Evolutionary conservation across 495 filamentous ascomycete species (phyloP), one percentile per base, ranked within the genome.

Genomic region (Penicillium subrubescens): DNA sequence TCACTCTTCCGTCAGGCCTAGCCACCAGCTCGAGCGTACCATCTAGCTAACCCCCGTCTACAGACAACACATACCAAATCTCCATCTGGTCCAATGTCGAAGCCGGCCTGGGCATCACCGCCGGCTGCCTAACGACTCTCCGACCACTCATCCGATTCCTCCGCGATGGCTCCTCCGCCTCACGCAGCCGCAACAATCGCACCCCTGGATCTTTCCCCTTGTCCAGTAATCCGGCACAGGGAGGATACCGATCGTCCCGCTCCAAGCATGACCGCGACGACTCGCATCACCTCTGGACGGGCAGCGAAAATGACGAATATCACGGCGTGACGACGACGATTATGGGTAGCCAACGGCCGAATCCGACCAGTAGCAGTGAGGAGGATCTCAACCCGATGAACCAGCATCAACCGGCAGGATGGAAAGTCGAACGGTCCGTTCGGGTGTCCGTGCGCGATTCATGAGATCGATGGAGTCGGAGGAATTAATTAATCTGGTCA

Each of bases 21-120:
- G 31, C 29, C n/a, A 12, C 0, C n/a, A 39, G 33, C 1, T 8
- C n/a, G 10, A 3, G 6, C 14, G n/a, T 11, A 3, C 29, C 12
- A 48, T 23, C 46, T 66, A 55, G 60, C 59, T 31, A 7, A 5
- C 39, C 2, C 54, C 54, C 0, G 1, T 37, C 29, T 27, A 12
- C n/a, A 78, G 74, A 75, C 46, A 65, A 70, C 25, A 76, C 75
- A 23, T 72, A 70, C 59, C 67, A 77, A 35, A 73, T 79, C 44
- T 72, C 73, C 44, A 78, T 81, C 57, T 81, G 78, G 77, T 77
- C 75, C 25, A 75, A 75, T 46, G 62, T 79, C 57, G 78, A 81
- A 63, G 71, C 71, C 2, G 69, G 72, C 27, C 69, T 81, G 19
- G 79, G 77, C 55, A 79, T 82, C 56, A 74, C 76, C 0, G 76